Evolutionary conservation across 73 alveolate species (phyloP).

Genomic region (Tetrahymena thermophila): DNA sequence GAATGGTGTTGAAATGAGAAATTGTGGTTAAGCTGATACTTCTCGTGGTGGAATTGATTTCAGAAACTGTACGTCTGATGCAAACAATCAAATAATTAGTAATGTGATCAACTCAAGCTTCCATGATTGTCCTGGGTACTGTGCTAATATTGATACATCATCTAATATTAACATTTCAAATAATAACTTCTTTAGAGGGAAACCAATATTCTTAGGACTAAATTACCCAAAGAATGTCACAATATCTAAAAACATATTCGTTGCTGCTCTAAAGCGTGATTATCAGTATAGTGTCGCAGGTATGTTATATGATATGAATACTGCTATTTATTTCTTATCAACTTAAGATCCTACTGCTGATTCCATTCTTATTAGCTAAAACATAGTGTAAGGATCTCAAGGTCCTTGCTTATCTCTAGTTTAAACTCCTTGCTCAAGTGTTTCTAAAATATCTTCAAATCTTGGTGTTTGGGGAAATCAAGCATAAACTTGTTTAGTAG

Average conservation of each 20-base stretch:
- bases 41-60: slow-evolving; percentile 22
- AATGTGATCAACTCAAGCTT: background rate
- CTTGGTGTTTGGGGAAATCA: background rate
- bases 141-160: background rate
- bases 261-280: slow-evolving; percentile 8
- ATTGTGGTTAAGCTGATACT: slow-evolving; percentile 17
- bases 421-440: background rate
- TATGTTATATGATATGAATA: slow-evolving; percentile 3
- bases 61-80: background rate
- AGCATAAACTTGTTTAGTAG: background rate
- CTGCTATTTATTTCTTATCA: background rate
- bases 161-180: background rate
- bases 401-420: background rate
- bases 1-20: slow-evolving; percentile 32
- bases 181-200: slow-evolving; percentile 28
- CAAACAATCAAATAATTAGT: background rate
- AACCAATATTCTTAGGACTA: background rate
- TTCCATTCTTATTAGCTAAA: background rate
- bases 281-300: background rate
- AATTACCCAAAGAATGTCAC: background rate
- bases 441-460: background rate
- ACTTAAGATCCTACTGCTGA: slow-evolving; percentile 1
- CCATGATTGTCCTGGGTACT: slow-evolving; percentile 15
- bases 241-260: background rate
- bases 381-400: background rate